Percentiles rank a stretch among this genome's conserved stretches.
Conservation (phyloP, 768 basidiomycete species). For the Polyporus arcularius region DNA sequence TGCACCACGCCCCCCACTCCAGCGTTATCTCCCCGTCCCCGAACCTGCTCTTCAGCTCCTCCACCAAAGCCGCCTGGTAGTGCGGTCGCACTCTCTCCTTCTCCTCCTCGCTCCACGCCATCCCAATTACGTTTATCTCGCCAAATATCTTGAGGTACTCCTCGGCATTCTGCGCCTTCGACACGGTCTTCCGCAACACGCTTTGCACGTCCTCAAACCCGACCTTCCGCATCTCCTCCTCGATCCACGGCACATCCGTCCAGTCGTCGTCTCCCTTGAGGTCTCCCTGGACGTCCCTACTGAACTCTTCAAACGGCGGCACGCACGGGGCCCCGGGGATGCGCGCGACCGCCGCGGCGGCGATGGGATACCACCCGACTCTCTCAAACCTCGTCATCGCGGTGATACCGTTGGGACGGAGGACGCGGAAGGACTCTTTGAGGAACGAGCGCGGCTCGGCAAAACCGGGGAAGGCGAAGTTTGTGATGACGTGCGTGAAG, state of each 20-base stretch:
- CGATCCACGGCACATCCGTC: background rate
- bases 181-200: background rate
- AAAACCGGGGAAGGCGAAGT: background rate
- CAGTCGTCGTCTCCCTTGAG: background rate
- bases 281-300: background rate
- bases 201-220: background rate
- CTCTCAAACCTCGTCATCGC: background rate
- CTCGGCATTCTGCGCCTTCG: background rate
- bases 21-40: background rate
- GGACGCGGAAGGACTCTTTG: background rate
- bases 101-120: background rate
- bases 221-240: background rate
- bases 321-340: background rate
- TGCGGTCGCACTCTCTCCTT: background rate
- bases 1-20: background rate
- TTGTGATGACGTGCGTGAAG: conserved; percentile 4
- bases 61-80: background rate
- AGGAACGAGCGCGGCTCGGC: background rate
- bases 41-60: background rate
- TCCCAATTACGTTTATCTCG: background rate
- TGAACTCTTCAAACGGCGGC: background rate
- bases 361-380: background rate
- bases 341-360: background rate
- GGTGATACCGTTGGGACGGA: background rate
- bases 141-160: background rate